Percentiles rank a stretch among this genome's conserved stretches.
Conservation (phyloP, 768 basidiomycete genomes). For the Tephrocybe sp. region DNA sequence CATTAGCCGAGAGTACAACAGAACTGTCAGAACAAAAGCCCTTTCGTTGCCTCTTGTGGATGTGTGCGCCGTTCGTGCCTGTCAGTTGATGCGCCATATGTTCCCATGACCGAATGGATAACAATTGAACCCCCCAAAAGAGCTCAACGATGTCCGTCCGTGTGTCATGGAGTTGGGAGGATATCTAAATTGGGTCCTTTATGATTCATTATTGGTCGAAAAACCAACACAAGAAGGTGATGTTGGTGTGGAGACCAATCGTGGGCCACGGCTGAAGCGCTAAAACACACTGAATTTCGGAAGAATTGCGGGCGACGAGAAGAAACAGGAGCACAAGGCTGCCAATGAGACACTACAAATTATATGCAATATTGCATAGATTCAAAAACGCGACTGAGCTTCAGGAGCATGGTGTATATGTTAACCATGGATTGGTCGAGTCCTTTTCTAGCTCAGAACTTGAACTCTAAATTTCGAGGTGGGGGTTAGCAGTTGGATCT, state of each 20-base stretch:
- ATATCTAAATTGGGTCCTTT: background rate
- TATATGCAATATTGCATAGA: too few relatives aligned
- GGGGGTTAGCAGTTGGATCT: too few relatives aligned
- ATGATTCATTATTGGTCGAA: background rate
- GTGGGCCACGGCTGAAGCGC: too few relatives aligned
- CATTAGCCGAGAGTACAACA: constrained; percentile 5
- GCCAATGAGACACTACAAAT: too few relatives aligned
- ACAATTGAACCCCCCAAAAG: constrained; percentile 5
- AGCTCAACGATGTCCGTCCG: background rate
- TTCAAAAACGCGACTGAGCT: too few relatives aligned
- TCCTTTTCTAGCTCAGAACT: too few relatives aligned
- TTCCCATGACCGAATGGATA: background rate
- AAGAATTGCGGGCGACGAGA: too few relatives aligned
- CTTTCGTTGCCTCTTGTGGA: background rate
- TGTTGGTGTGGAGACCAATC: background rate
- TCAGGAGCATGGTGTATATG: too few relatives aligned
- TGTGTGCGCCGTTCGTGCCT: constrained; percentile 5
- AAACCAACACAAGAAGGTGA: background rate
- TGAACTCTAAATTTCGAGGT: too few relatives aligned
- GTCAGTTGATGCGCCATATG: constrained; percentile 6
- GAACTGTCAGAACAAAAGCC: background rate
- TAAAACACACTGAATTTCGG: background rate
- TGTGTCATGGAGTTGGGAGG: background rate
- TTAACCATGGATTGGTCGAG: too few relatives aligned
- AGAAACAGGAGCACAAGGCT: too few relatives aligned